phyloP scores from a whole-genome alignment of 176 grass and related monocot genomes.

The Avena sativa region DNA sequence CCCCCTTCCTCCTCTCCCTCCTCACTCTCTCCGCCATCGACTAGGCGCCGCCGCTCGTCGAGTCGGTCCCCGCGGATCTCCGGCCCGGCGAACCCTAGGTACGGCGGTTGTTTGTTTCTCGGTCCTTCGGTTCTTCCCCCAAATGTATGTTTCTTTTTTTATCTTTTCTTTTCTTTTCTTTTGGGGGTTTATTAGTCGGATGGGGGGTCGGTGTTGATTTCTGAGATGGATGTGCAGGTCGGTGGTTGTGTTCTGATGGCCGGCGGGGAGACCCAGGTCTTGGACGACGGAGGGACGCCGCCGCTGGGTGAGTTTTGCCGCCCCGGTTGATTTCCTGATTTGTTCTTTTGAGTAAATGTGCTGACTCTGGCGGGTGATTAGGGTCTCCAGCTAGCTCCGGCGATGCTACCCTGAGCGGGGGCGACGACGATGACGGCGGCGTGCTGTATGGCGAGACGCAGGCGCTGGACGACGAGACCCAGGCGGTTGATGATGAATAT shows the following conservation, averaged over 20 bases:
- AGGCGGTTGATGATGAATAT: slow-evolving; percentile 39
- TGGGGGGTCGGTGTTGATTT: neutral
- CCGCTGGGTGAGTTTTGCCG: slow-evolving; percentile 33
- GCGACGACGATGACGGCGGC: neutral
- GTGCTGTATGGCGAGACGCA: slow-evolving; percentile 33
- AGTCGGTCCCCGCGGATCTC: neutral
- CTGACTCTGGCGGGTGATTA: slow-evolving; percentile 9
- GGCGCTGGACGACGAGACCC: slow-evolving; percentile 26
- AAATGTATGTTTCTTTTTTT: neutral
- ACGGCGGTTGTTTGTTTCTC: neutral
- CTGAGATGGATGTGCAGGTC: neutral
- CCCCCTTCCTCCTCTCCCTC: neutral
- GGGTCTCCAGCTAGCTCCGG: slow-evolving; percentile 39
- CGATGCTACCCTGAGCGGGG: slow-evolving; percentile 34
- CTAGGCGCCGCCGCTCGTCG: neutral
- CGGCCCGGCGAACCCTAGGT: neutral
- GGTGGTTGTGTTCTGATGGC: slow-evolving; percentile 17
- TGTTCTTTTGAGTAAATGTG: neutral
- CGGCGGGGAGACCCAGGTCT: slow-evolving; percentile 20
- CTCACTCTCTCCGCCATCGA: neutral
- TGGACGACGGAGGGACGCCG: slow-evolving; percentile 34
- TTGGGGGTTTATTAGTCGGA: neutral
- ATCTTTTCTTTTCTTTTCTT: neutral
- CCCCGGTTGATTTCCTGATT: neutral
- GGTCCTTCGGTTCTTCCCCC: neutral